Conservation (phyloP, 768 basidiomycete species). For the Rhodosporidiobolus odoratus region DNA sequence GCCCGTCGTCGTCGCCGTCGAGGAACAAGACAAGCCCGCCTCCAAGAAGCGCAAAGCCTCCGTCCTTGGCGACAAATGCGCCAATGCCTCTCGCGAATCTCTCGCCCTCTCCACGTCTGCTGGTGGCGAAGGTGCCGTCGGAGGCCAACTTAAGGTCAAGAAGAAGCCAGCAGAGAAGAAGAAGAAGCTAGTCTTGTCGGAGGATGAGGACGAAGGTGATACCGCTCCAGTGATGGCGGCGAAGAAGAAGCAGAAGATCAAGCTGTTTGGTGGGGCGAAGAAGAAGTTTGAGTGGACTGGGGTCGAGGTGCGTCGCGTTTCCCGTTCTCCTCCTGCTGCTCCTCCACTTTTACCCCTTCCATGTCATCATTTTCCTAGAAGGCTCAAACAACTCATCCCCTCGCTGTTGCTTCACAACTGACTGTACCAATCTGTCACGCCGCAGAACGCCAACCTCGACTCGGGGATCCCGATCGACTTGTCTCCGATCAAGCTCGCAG, state of each 20-base stretch:
- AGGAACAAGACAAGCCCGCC: background rate
- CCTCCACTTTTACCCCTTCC: background rate
- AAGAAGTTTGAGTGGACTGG: constrained; percentile 19
- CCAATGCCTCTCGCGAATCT: background rate
- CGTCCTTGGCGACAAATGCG: constrained; percentile 15
- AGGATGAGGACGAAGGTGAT: constrained; percentile 5
- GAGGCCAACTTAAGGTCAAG: constrained; percentile 16
- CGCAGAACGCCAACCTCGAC: constrained; percentile 30
- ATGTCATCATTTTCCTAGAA: background rate
- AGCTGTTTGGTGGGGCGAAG: constrained; percentile 15
- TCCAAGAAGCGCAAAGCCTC: constrained; percentile 27
- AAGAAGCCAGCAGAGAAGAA: constrained; percentile 9
- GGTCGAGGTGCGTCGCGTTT: constrained; percentile 29
- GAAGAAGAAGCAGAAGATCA: constrained; percentile 34
- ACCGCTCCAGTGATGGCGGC: background rate
- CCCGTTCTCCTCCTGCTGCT: background rate
- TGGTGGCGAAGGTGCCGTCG: background rate
- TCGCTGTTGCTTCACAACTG: too few species aligned
- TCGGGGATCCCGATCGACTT: constrained; percentile 24
- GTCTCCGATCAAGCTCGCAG: constrained; percentile 31
- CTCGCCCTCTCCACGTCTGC: background rate
- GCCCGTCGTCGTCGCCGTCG: background rate
- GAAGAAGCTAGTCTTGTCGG: constrained; percentile 5
- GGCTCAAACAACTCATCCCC: too few species aligned
- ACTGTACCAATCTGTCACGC: background rate